Evolutionary conservation across 345 rosid genomes (phyloP), one percentile per base, ranked within the genome.

Genomic region (Arabis alpina): DNA sequence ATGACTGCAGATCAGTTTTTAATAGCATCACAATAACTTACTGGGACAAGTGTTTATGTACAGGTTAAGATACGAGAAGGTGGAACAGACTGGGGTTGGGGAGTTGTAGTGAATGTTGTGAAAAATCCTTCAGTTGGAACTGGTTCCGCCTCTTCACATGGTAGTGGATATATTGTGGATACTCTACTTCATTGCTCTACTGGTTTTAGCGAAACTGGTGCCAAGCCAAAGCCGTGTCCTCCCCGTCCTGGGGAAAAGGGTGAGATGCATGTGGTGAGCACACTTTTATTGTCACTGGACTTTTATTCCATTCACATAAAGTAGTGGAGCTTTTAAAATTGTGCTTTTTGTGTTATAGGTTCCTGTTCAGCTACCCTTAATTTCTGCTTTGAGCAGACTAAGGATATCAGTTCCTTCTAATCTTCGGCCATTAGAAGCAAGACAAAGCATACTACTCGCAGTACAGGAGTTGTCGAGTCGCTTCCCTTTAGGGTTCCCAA

Each of bases 41-140:
- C 54, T 62, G 23, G 61, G 37, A 9, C 61, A 61, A 4, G 25
- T 71, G 52, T 73, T 78, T 69, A 52, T 77, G 53, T 79, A 68
- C 87, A 94, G 99, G 79, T 94, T 80, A 91, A 83, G 76, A 85
- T 94, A 67, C 86, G 96, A 78, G 98, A 91, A 88, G 97, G 97
- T 68, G 93, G 93, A 68, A 89, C 85, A 34, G 98, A 91, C 61
- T 94, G 99, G 99, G 99, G 99, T 19, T 94, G 98, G 99, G 98
- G 97, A 71, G 96, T 94, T 74, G 99, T 87, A 53, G 96, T 94
- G 34, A 91, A 89, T 87, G 97, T 91, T 67, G 85, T 94, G 4
- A 94, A 89, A 77, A 89, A 84, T 71, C 72, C 92, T 37, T 80
- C 90, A 15, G 72, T 83, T 68, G 80, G 80, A 70, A 57, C 65